Evolutionary conservation across 1,139 yeast species (phyloP).

Genomic region (Pichia terricola): DNA sequence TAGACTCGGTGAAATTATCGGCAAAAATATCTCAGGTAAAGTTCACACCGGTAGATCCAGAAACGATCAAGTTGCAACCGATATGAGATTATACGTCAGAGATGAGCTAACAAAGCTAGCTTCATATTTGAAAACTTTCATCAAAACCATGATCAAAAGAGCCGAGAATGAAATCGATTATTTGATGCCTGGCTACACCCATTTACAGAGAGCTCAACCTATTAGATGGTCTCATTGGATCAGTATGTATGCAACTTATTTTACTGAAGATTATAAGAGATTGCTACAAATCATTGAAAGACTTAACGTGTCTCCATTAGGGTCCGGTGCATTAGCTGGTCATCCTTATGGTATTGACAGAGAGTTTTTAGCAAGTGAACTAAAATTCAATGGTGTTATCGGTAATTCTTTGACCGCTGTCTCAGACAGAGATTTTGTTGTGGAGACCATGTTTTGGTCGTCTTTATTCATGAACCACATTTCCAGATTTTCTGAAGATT

Average conservation of each 20-base stretch:
- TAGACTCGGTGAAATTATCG: conserved; percentile 91
- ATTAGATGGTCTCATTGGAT: conserved; percentile 99
- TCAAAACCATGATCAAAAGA: conserved; percentile 58
- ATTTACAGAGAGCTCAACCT: conserved; percentile 97
- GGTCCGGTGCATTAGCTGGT: conserved; percentile 97
- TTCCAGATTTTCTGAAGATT: conserved; percentile 88
- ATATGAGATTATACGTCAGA: conserved; percentile 89
- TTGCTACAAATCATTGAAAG: conserved; percentile 71
- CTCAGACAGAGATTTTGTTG: conserved; percentile 94
- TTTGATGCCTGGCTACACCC: conserved; percentile 98
- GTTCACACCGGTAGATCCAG: conserved; percentile 98
- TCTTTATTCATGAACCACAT: conserved; percentile 90
- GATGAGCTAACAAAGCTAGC: conserved; percentile 57
- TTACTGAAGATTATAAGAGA: conserved; percentile 82
- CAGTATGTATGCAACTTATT: conserved; percentile 87
- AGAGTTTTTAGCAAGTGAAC: conserved; percentile 68
- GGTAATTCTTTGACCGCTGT: conserved; percentile 95
- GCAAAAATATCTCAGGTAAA: conserved; percentile 88
- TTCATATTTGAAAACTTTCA: conserved; percentile 49
- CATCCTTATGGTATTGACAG: conserved; percentile 98
- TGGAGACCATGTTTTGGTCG: conserved; percentile 97
- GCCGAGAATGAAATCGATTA: conserved; percentile 82
- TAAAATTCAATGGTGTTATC: conserved; percentile 76
- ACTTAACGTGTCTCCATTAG: conserved; percentile 83
- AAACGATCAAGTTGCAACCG: conserved; percentile 98